phyloP scores from a whole-genome alignment of 208 protist genomes.

The Naegleria fowleri region DNA sequence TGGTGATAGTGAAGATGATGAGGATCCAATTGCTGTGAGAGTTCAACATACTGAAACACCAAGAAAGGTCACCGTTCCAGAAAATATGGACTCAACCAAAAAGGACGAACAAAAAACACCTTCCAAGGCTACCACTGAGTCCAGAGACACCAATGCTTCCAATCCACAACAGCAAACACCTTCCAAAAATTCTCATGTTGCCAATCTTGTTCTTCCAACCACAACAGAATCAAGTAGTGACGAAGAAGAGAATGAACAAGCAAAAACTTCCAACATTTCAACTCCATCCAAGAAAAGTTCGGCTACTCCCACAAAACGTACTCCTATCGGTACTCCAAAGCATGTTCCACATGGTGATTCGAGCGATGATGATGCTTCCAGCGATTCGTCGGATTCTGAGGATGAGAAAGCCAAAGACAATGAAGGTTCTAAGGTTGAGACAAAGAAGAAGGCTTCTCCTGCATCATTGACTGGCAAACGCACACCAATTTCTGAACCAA shows the following conservation, averaged over 20 bases:
- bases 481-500: not conserved
- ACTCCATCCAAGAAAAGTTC: too few species aligned
- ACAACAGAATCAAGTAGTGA: not conserved
- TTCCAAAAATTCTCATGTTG: not conserved
- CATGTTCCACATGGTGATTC: not conserved
- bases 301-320: not conserved
- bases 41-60: not conserved
- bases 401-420: not conserved
- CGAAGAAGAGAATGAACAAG: not conserved
- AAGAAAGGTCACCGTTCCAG: not conserved
- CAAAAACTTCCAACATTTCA: not conserved
- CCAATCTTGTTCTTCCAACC: not conserved
- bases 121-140: too few species aligned
- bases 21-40: not conserved
- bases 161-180: too few species aligned
- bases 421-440: not conserved
- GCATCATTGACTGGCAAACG: not conserved
- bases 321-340: not conserved
- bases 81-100: too few species aligned
- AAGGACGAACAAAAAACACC: too few species aligned
- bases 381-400: not conserved
- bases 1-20: not conserved
- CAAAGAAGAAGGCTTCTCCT: not conserved
- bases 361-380: not conserved
- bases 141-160: too few species aligned